Percentiles rank a stretch among this genome's conserved stretches.
phyloP scores from a whole-genome alignment of 257 asterid genomes.

The Marsdenia floribunda region DNA sequence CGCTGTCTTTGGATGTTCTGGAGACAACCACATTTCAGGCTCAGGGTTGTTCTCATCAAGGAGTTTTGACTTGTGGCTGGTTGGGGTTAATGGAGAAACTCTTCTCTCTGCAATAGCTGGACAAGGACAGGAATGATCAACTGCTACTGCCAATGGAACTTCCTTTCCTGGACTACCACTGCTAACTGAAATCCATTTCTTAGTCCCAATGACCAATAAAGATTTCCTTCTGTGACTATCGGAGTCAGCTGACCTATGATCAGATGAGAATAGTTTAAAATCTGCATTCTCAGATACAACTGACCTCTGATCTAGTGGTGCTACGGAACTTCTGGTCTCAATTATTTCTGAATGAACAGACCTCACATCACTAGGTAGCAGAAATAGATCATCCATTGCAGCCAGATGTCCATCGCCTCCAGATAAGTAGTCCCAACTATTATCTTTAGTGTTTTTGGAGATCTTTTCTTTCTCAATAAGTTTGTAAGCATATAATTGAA shows the following conservation, averaged over 20 bases:
- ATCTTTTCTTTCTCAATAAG: constrained; percentile 59
- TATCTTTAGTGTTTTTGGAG: constrained; percentile 20
- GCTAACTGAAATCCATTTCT: constrained; percentile 13
- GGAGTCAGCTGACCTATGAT: constrained; percentile 45
- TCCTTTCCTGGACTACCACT: constrained; percentile 32
- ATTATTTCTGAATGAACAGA: constrained; percentile 68
- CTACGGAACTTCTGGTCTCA: constrained; percentile 31
- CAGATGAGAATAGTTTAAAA: constrained; percentile 26
- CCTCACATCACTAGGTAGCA: constrained; percentile 47
- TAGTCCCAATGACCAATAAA: constrained; percentile 8
- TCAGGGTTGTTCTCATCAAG: constrained; percentile 22
- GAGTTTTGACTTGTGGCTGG: background rate
- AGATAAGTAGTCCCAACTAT: constrained; percentile 39
- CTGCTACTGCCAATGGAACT: background rate
- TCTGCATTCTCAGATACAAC: constrained; percentile 54
- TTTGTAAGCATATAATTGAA: constrained; percentile 64
- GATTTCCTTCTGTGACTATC: constrained; percentile 42
- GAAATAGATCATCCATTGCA: constrained; percentile 67
- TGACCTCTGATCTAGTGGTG: constrained; percentile 45
- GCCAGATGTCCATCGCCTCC: constrained; percentile 51
- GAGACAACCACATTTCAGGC: constrained; percentile 12
- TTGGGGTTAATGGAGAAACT: no score
- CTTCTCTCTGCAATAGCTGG: constrained; percentile 3
- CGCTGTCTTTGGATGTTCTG: constrained; percentile 26
- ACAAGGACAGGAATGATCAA: no score